These are phyloP conservation scores for Syzygium aqueum DNA, from an alignment of 345 rosid species.

Conservation along the genomic window DNA sequence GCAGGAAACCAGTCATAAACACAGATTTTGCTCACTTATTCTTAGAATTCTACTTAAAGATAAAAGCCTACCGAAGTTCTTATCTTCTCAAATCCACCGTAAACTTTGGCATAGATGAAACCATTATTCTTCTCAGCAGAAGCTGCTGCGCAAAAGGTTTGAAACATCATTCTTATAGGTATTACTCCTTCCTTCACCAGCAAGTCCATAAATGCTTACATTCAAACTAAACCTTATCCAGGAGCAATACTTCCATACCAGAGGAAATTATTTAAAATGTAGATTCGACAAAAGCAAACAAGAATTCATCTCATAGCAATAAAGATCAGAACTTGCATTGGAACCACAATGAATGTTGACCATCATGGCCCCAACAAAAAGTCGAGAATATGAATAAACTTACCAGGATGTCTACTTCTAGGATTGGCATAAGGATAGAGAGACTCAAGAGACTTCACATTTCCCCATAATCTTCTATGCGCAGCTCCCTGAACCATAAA, in stretches of 20 bases:
- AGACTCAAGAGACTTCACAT: conserved; percentile 55
- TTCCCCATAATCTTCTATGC: conserved; percentile 72
- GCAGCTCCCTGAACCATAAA: conserved; percentile 34
- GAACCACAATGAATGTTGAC: neutral
- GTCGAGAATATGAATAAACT: conserved; percentile 5
- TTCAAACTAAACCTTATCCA: neutral
- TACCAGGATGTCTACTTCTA: conserved; percentile 72
- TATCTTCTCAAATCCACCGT: conserved; percentile 92
- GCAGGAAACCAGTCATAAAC: conserved; percentile 32
- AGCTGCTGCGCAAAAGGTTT: conserved; percentile 27
- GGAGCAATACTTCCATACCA: neutral
- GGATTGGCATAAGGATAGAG: conserved; percentile 95
- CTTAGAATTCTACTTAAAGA: neutral
- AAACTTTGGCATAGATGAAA: conserved; percentile 86
- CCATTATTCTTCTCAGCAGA: conserved; percentile 49
- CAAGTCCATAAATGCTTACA: neutral
- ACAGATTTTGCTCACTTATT: neutral
- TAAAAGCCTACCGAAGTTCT: conserved; percentile 62
- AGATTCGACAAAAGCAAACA: neutral
- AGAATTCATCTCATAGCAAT: neutral
- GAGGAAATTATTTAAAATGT: neutral
- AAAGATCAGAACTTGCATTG: neutral
- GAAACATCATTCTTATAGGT: neutral
- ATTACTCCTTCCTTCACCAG: neutral
- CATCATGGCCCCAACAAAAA: neutral